Evolutionary conservation across 345 rosid species (phyloP).

Genomic region (Murraya koenigii): DNA sequence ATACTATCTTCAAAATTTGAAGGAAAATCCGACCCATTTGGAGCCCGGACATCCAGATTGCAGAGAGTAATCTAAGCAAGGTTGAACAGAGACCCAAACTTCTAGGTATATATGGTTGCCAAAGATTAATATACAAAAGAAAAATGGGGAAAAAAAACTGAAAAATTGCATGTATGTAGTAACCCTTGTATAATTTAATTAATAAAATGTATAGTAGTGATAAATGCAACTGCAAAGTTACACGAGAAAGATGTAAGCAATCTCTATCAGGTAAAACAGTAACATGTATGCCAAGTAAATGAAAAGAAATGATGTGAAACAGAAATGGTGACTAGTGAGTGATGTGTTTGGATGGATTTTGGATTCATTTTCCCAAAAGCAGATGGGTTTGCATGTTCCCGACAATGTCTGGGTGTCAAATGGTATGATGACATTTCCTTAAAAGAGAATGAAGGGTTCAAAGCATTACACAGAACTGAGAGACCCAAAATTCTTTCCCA

Average conservation of each 20-base stretch:
- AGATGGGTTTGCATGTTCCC: conserved; percentile 82
- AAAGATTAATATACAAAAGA: no score
- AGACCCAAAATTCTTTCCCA: conserved; percentile 36
- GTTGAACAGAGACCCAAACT: no score
- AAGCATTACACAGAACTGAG: conserved; percentile 47
- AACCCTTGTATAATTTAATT: background rate
- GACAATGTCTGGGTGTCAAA: conserved; percentile 66
- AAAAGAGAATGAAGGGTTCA: conserved; percentile 45
- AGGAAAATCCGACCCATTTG: no score
- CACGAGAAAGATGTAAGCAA: conserved; percentile 4
- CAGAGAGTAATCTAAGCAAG: no score
- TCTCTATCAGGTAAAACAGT: background rate
- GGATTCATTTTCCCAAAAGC: conserved; percentile 52
- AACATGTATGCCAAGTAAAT: conserved; percentile 5
- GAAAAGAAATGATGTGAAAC: conserved; percentile 1
- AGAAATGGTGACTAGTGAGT: background rate
- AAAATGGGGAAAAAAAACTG: background rate
- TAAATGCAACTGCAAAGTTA: conserved; percentile 16
- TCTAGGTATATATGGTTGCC: no score
- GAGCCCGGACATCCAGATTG: no score
- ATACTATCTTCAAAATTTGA: no score
- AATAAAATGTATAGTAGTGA: background rate
- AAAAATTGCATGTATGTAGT: conserved; percentile 8
- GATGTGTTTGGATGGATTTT: conserved; percentile 29
- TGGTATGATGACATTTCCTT: conserved; percentile 71